Conservation (phyloP, 2,329 filamentous ascomycete species). For the Pyrenophora graminea region DNA sequence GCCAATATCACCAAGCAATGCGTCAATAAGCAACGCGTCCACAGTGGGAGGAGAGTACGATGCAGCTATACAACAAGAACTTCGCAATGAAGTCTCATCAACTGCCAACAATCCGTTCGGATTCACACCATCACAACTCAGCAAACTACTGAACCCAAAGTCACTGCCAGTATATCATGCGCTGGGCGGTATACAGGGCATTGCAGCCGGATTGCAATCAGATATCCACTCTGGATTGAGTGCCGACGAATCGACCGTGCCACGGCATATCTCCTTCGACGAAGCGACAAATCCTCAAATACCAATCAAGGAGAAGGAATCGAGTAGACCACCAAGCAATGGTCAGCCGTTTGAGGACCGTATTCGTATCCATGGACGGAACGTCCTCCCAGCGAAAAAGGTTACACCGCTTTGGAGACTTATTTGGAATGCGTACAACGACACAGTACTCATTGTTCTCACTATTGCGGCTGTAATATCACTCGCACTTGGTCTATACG, state of each 20-base stretch:
- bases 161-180: constrained; percentile 55
- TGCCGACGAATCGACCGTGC: constrained; percentile 54
- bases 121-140: constrained; percentile 59
- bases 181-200: constrained; percentile 59
- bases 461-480: constrained; percentile 71
- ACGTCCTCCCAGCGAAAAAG: constrained; percentile 67
- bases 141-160: constrained; percentile 58
- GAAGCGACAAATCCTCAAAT: constrained; percentile 53
- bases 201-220: constrained; percentile 57
- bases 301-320: constrained; percentile 25
- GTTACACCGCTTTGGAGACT: constrained; percentile 63
- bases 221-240: constrained; percentile 55
- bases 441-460: constrained; percentile 72
- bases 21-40: constrained; percentile 24
- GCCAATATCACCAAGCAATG: constrained; percentile 31
- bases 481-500: constrained; percentile 70
- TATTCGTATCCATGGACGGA: constrained; percentile 64
- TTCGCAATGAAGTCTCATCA: constrained; percentile 34
- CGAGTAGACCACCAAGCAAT: constrained; percentile 17
- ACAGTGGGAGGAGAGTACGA: constrained; percentile 40
- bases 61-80: constrained; percentile 27
- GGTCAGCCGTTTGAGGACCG: constrained; percentile 57
- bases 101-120: constrained; percentile 55
- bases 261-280: constrained; percentile 55
- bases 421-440: constrained; percentile 73